A percentile compares a stretch with the other conserved stretches of the same genome.
These are phyloP conservation scores for Ophiocordyceps camponoti-saundersi DNA, from an alignment of 2,329 filamentous ascomycete genomes.

Conservation along the genomic window DNA sequence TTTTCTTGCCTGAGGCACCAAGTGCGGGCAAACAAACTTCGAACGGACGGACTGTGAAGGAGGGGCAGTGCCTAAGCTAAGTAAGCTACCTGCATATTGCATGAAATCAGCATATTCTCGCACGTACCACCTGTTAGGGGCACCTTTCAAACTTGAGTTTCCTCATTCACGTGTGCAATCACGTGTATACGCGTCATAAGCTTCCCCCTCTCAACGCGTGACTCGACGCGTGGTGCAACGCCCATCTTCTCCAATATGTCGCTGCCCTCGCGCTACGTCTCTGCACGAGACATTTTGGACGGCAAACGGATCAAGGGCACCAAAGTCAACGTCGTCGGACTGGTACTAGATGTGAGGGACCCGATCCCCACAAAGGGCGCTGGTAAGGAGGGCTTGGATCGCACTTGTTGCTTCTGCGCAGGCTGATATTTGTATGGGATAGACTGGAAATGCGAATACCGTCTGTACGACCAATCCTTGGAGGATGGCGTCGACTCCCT, in stretches of 20 bases:
- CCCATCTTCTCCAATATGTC: neutral
- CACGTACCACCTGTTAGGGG: neutral
- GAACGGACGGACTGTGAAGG: neutral
- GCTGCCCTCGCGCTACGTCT: constrained; percentile 9
- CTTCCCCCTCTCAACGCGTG: neutral
- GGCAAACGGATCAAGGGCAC: constrained; percentile 10
- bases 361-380: constrained; percentile 30
- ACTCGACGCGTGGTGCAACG: neutral
- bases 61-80: neutral
- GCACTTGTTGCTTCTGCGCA: neutral
- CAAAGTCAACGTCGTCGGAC: constrained; percentile 46
- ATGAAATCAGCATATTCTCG: too few species aligned
- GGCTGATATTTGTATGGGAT: neutral
- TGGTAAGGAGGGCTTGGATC: constrained; percentile 19
- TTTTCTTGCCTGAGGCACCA: constrained; percentile 5
- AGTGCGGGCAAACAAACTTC: neutral
- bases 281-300: constrained; percentile 26
- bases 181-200: constrained; percentile 10
- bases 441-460: constrained; percentile 46
- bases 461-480: constrained; percentile 40
- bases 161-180: constrained; percentile 6
- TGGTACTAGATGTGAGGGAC: constrained; percentile 48
- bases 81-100: neutral
- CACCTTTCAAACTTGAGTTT: neutral
- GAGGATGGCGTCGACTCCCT: constrained; percentile 22